These are phyloP conservation scores for Astragalus glycyphyllos DNA, from an alignment of 306 rosid genomes.

Conservation along the genomic window DNA sequence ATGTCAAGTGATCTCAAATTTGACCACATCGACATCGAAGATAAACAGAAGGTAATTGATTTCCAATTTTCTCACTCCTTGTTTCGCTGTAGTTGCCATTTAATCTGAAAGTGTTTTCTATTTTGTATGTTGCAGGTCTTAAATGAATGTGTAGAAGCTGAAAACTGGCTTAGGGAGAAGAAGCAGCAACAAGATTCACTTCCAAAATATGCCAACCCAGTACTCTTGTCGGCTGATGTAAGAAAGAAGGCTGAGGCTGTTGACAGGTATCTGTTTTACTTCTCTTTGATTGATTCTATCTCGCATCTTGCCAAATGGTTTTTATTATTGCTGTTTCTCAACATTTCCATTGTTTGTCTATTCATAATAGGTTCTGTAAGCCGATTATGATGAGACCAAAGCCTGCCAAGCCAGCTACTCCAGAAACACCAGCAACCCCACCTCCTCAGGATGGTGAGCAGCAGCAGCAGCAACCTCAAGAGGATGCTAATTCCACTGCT, in stretches of 20 bases:
- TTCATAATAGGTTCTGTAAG: slow-evolving; percentile 68
- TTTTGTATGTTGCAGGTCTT: slow-evolving; percentile 69
- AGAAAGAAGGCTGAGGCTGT: slow-evolving; percentile 82
- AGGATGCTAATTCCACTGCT: slow-evolving; percentile 39
- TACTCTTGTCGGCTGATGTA: slow-evolving; percentile 73
- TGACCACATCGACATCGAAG: slow-evolving; percentile 82
- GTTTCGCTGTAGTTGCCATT: not conserved
- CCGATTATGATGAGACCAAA: slow-evolving; percentile 87
- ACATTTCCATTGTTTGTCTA: not conserved
- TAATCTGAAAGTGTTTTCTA: not conserved
- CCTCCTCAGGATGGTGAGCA: slow-evolving; percentile 58
- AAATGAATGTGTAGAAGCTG: slow-evolving; percentile 81
- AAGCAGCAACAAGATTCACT: slow-evolving; percentile 72
- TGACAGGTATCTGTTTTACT: slow-evolving; percentile 61
- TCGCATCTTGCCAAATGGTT: not conserved
- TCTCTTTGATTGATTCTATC: not conserved
- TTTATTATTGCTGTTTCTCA: not conserved
- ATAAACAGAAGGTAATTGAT: slow-evolving; percentile 72
- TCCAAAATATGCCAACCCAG: slow-evolving; percentile 79
- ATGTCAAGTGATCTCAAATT: slow-evolving; percentile 71
- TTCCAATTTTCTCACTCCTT: not conserved
- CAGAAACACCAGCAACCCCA: slow-evolving; percentile 63
- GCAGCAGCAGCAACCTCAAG: slow-evolving; percentile 40
- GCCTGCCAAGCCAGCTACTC: slow-evolving; percentile 74
- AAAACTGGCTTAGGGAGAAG: slow-evolving; percentile 88